Percentiles rank a stretch among this genome's conserved stretches.
phyloP scores from a whole-genome alignment of 768 basidiomycete species.

The Termitomyces sp. region DNA sequence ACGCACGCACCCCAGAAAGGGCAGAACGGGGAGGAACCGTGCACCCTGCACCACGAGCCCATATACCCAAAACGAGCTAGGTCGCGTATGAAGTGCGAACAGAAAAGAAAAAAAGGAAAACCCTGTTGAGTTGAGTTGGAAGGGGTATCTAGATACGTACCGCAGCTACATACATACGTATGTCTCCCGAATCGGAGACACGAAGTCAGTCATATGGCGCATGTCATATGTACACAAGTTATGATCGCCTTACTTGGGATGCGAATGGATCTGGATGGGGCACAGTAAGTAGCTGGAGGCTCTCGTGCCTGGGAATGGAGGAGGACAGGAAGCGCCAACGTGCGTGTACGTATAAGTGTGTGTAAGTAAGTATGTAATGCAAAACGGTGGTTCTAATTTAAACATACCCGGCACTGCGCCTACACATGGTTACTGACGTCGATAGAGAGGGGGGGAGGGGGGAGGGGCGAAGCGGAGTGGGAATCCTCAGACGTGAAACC shows the following conservation, averaged over 20 bases:
- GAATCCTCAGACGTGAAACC: no score
- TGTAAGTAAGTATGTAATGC: background rate
- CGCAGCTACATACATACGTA: background rate
- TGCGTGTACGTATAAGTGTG: no score
- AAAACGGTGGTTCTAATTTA: background rate
- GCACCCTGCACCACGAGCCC: background rate
- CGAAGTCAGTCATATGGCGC: background rate
- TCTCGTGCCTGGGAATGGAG: background rate
- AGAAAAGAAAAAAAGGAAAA: no score
- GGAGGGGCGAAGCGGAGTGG: no score
- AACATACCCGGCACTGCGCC: background rate
- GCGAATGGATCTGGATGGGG: background rate
- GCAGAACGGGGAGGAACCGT: background rate
- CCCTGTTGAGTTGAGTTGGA: background rate
- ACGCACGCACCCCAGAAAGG: background rate
- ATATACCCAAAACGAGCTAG: background rate
- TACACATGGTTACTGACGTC: background rate
- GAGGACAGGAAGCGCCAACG: no score
- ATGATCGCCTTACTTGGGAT: background rate
- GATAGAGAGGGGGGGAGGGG: background rate
- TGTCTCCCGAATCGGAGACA: background rate
- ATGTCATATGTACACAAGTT: background rate
- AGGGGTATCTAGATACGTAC: background rate
- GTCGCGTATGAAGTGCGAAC: background rate
- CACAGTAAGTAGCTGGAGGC: no score